phyloP scores from a whole-genome alignment of 306 rosid species.

The Quercus suber region DNA sequence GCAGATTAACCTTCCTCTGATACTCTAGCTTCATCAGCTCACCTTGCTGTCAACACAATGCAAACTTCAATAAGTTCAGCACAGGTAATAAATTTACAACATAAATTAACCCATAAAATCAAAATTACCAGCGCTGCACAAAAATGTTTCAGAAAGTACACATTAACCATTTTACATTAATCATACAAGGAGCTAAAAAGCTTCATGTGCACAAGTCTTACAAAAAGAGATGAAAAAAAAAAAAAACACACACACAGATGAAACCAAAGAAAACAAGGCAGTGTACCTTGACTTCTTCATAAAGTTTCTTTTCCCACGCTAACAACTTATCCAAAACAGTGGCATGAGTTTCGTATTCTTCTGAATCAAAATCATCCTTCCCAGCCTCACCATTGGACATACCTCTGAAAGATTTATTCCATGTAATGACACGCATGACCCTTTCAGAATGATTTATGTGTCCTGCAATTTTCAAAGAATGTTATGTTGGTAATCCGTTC shows the following conservation, averaged over 20 bases:
- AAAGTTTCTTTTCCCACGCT: constrained; percentile 93
- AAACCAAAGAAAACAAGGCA: not conserved
- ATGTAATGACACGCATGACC: constrained; percentile 82
- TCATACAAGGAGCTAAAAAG: not conserved
- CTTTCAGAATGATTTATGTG: constrained; percentile 87
- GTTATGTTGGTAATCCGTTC: constrained; percentile 3
- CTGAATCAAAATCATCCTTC: constrained; percentile 70
- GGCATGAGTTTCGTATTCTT: constrained; percentile 80
- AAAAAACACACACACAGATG: not conserved
- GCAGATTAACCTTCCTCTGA: constrained; percentile 70
- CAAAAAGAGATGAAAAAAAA: not conserved
- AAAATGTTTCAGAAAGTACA: constrained; percentile 1
- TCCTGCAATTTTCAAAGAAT: constrained; percentile 41
- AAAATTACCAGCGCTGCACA: not conserved
- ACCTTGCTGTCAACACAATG: constrained; percentile 61
- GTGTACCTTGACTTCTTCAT: constrained; percentile 82
- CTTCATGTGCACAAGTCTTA: not conserved
- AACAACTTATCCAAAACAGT: constrained; percentile 81
- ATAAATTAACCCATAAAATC: not conserved
- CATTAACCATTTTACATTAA: not conserved
- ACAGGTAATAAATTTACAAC: not conserved
- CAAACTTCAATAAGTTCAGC: not conserved
- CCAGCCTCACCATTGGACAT: constrained; percentile 61
- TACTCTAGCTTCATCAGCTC: constrained; percentile 88
- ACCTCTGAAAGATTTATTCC: constrained; percentile 74